Percentiles rank a stretch among this genome's conserved stretches.
Evolutionary conservation across 257 asterid species (phyloP).

Genomic region (Solanum raphanifolium): DNA sequence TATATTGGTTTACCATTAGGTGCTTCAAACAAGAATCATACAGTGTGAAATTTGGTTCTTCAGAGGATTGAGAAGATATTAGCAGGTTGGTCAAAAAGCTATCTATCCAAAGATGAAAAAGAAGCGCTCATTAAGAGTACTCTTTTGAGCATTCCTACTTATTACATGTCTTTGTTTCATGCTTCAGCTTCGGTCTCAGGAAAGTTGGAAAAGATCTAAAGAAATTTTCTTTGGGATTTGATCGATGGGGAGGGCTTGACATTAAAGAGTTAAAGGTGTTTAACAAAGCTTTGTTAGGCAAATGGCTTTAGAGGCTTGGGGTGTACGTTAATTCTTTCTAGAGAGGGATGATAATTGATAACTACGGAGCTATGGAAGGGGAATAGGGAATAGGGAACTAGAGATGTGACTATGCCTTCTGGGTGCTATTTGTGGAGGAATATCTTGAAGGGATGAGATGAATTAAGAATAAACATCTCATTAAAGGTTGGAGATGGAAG

Average conservation of each 20-base stretch:
- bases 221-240: not conserved
- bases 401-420: not conserved
- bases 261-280: not conserved
- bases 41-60: not conserved
- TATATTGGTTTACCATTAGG: not conserved
- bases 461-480: not conserved
- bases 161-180: not conserved
- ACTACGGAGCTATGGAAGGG: not conserved
- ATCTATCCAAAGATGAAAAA: not conserved
- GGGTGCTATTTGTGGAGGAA: not conserved
- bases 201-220: not conserved
- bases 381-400: not conserved
- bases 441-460: not conserved
- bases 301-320: not conserved
- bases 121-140: not conserved
- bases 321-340: not conserved
- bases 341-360: not conserved
- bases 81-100: not conserved
- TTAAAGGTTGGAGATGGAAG: not conserved
- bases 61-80: not conserved
- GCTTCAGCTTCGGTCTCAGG: not conserved
- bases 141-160: not conserved
- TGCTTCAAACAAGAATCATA: not conserved
- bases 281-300: not conserved
- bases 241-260: not conserved